Evolutionary conservation across 352 stramenopile species (phyloP), one percentile per base, ranked within the genome.

Genomic region (Pythium graminicola): DNA sequence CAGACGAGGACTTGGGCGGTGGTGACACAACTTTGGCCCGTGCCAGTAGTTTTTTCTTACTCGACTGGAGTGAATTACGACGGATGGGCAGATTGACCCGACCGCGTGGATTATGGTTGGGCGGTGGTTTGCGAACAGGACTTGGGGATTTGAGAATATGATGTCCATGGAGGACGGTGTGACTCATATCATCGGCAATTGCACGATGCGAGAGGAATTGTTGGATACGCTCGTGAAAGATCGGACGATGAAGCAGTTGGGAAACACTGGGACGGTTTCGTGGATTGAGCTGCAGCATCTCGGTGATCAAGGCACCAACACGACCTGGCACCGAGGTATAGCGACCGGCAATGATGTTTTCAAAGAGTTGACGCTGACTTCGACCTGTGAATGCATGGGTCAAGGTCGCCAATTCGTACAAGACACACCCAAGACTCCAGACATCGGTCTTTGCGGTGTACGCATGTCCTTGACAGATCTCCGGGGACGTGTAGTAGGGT

Each of bases 371-470:
- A 4, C 77, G 72, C 57, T 90, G 76, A 54, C 69, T 87, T 11
- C 76, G 69, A 11, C 85, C 89, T 19, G 95, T 76, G 59, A 98
- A 98, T 16, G 89, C 82, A 45, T 97, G 86, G 11, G 64, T 56
- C 50, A 97, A 78, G 22, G 89, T 95, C 6, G 89, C 88, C 4
- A 98, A 72, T 64, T 98, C 94, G 64, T 98, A 98, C 24, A 98
- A 72, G 43, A 98, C 89, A 57, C 94, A 98, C 3, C 94, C 94
- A 31, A 98, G 74, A 27, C 72, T 93, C 94, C 94, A 98, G 3
- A 98, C 85, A 62, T 98, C 94, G 50, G 81, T 95, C 62, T 97
- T 98, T 85, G 85, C 97, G 57, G 97, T 89, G 63, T 98, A 98
- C 20, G 86, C 85, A 46, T 95, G 81, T 14, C 93, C 93, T 2